These are phyloP conservation scores for Metschnikowia arizonensis DNA, from an alignment of 805 yeast species.

Conservation along the genomic window DNA sequence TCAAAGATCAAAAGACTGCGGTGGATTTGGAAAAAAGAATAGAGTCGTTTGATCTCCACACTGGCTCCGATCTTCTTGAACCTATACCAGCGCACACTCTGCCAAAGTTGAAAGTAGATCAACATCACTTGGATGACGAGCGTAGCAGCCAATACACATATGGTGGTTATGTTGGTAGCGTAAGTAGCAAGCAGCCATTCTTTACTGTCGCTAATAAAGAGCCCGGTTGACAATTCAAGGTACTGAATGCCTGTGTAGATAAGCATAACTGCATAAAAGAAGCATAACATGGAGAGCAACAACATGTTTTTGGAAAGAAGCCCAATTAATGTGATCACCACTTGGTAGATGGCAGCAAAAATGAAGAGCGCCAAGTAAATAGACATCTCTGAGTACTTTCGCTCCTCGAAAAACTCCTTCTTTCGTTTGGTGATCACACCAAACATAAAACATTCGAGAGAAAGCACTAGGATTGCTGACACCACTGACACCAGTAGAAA, in stretches of 20 bases:
- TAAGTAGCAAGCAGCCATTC: constrained; percentile 30
- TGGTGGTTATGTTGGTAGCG: constrained; percentile 42
- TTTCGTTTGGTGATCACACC: constrained; percentile 36
- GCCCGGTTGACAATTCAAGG: constrained; percentile 31
- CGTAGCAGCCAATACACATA: constrained; percentile 36
- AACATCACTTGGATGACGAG: constrained; percentile 29
- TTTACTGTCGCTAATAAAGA: constrained; percentile 17
- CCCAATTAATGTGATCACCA: constrained; percentile 36
- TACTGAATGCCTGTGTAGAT: constrained; percentile 46
- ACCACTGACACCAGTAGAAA: constrained; percentile 30
- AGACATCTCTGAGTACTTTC: constrained; percentile 28
- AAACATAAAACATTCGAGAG: constrained; percentile 38
- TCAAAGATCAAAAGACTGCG: constrained; percentile 36
- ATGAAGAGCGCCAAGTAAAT: constrained; percentile 47
- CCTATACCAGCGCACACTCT: constrained; percentile 44
- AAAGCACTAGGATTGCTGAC: constrained; percentile 33
- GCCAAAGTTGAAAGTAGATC: constrained; percentile 30
- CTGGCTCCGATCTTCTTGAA: constrained; percentile 49
- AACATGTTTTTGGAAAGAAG: constrained; percentile 37
- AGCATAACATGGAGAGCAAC: constrained; percentile 35
- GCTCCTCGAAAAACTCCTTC: constrained; percentile 14
- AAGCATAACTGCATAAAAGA: constrained; percentile 41
- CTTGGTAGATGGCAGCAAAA: constrained; percentile 43
- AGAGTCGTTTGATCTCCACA: constrained; percentile 34
- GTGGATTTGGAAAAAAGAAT: constrained; percentile 38